Conservation (phyloP, 192 early-diverging fungal genomes). For the Rhizophlyctis rosea region DNA sequence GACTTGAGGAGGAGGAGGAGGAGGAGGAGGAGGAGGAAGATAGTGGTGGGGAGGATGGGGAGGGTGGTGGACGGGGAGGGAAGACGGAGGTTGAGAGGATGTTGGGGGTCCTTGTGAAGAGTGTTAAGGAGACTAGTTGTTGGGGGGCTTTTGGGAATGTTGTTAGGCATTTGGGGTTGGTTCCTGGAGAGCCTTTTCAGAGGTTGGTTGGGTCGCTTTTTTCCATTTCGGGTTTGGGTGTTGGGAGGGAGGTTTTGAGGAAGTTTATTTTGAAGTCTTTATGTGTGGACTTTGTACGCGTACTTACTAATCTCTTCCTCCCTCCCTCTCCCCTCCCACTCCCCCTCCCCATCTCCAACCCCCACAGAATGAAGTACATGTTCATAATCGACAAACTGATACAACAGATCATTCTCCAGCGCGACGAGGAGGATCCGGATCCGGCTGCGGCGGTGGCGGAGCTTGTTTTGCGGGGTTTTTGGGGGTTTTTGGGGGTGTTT, state of each 20-base stretch:
- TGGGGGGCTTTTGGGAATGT: constrained; percentile 26
- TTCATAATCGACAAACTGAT: constrained; percentile 51
- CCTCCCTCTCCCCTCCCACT: too few relatives aligned
- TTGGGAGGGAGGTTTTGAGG: too few relatives aligned
- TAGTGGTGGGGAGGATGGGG: constrained; percentile 22
- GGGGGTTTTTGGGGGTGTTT: too few relatives aligned
- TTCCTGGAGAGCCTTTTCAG: constrained; percentile 45
- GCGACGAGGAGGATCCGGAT: constrained; percentile 43
- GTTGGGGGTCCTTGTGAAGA: constrained; percentile 22
- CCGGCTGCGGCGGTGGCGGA: constrained; percentile 35
- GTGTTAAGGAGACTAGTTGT: constrained; percentile 32
- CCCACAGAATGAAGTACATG: constrained; percentile 48
- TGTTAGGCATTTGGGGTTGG: constrained; percentile 38
- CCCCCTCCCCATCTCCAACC: too few relatives aligned
- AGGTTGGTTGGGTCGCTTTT: constrained; percentile 11
- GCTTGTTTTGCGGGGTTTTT: constrained; percentile 39
- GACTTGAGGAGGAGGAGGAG: too few relatives aligned
- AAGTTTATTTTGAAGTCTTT: too few relatives aligned
- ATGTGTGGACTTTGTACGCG: too few relatives aligned
- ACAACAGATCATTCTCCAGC: constrained; percentile 44
- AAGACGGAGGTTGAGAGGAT: too few relatives aligned
- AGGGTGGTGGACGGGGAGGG: constrained; percentile 11
- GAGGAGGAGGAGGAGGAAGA: constrained; percentile 17
- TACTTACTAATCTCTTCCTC: constrained; percentile 2
- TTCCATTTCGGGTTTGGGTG: too few relatives aligned